These are phyloP conservation scores for Polytrichum formosum DNA, from an alignment of 225 moss, liverwort and hornwort genomes.

Conservation along the genomic window DNA sequence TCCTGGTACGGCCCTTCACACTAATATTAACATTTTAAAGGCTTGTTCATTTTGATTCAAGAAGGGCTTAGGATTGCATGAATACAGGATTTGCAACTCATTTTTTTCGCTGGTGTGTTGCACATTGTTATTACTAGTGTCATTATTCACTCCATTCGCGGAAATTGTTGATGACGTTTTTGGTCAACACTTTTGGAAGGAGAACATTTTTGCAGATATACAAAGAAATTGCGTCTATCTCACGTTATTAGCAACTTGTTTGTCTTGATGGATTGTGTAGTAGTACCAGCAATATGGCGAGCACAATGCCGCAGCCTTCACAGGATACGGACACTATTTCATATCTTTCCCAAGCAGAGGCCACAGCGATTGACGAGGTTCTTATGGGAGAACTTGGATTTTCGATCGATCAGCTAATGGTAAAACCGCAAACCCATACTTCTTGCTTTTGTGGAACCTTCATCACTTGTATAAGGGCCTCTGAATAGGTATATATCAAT, in stretches of 20 bases:
- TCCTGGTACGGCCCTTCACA: neutral
- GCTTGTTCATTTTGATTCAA: no score
- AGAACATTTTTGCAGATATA: neutral
- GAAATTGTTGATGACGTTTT: neutral
- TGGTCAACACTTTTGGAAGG: neutral
- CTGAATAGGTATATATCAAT: no score
- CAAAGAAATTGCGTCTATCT: neutral
- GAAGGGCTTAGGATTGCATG: no score
- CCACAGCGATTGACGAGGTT: slow-evolving; percentile 67
- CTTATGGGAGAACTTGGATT: slow-evolving; percentile 93
- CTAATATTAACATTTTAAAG: no score
- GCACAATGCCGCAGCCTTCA: slow-evolving; percentile 18
- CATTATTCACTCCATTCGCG: neutral
- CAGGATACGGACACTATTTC: slow-evolving; percentile 48
- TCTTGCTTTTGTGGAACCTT: no score
- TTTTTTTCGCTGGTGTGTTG: neutral
- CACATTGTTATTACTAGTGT: neutral
- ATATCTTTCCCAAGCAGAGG: slow-evolving; percentile 71
- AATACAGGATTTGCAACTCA: neutral
- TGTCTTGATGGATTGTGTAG: slow-evolving; percentile 8
- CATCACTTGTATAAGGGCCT: no score
- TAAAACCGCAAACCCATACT: slow-evolving; percentile 9
- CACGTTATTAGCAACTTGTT: neutral
- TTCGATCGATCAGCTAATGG: slow-evolving; percentile 94
- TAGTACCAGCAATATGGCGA: slow-evolving; percentile 38